These are phyloP conservation scores for Aurantiochytrium sp. DNA, from an alignment of 108 stramenopile species.

Conservation along the genomic window DNA sequence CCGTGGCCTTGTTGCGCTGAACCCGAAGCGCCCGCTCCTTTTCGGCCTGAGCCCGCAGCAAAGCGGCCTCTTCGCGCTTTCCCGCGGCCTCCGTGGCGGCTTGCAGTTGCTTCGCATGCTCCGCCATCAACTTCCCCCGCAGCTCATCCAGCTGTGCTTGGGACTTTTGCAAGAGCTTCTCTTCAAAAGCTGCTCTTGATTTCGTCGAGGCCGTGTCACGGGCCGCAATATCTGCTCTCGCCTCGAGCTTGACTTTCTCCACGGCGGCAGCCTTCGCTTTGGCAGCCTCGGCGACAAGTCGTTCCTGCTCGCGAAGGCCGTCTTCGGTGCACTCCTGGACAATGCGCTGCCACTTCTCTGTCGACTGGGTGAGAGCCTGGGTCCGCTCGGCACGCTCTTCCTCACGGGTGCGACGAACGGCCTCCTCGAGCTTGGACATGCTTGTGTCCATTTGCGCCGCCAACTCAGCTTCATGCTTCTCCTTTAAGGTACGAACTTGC, in stretches of 20 bases:
- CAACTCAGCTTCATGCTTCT: neutral
- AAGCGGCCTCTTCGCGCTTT: neutral
- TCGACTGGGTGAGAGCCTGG: neutral
- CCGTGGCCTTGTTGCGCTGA: neutral
- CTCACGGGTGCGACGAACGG: neutral
- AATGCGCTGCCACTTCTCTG: slow-evolving; percentile 1
- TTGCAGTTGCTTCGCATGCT: neutral
- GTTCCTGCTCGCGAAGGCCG: neutral
- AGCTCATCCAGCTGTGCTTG: neutral
- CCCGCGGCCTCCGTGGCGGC: neutral
- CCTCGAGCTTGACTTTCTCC: neutral
- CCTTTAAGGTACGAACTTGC: neutral
- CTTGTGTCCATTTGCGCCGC: neutral
- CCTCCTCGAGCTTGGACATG: neutral
- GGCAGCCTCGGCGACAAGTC: neutral
- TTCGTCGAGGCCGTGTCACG: neutral
- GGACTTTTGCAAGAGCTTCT: neutral
- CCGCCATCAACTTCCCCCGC: neutral
- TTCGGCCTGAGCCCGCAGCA: neutral
- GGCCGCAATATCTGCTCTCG: neutral
- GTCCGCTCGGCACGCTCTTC: neutral
- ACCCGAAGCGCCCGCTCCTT: neutral
- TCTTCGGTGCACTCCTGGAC: neutral
- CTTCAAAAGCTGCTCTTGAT: neutral
- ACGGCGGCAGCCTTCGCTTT: neutral